Conservation (phyloP, 1,284 basidiomycete species). For the Cryptococcus sp. region DNA sequence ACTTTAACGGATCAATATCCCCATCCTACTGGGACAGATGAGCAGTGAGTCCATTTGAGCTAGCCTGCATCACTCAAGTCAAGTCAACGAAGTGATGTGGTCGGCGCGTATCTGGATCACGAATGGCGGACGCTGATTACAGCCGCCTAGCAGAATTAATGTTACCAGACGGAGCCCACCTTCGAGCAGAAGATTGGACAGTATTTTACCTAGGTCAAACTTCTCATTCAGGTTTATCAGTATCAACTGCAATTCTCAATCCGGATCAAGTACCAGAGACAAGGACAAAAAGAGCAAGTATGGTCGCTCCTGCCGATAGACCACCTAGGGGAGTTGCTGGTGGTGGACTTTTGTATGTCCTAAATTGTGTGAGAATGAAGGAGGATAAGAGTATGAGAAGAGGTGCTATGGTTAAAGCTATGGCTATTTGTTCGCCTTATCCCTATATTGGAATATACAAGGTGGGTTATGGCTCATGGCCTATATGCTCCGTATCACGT, state of each 20-base stretch:
- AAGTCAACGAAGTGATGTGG: background rate
- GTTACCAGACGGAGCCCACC: conserved; percentile 96
- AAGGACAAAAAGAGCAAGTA: conserved; percentile 13
- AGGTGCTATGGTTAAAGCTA: conserved; percentile 90
- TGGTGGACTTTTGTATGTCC: conserved; percentile 73
- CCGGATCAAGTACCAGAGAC: background rate
- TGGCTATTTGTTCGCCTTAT: conserved; percentile 92
- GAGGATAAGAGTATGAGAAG: conserved; percentile 84
- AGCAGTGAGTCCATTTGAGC: conserved; percentile 71
- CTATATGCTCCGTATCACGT: too few relatives aligned
- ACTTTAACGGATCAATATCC: conserved; percentile 91
- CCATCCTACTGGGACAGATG: conserved; percentile 82
- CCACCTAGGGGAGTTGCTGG: conserved; percentile 36
- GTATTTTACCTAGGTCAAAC: conserved; percentile 96
- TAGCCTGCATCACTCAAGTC: too few relatives aligned
- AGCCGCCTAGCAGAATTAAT: conserved; percentile 94
- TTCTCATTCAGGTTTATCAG: conserved; percentile 29
- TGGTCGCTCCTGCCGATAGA: conserved; percentile 15
- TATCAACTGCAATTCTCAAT: background rate
- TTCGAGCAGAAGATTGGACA: conserved; percentile 93
- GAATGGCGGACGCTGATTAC: conserved; percentile 7
- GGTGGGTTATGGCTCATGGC: conserved; percentile 51
- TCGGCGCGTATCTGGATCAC: too few relatives aligned
- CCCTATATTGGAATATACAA: conserved; percentile 99
- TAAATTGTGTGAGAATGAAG: conserved; percentile 94